phyloP scores from a whole-genome alignment of 2,329 filamentous ascomycete genomes.

The Botrytis deweyae region DNA sequence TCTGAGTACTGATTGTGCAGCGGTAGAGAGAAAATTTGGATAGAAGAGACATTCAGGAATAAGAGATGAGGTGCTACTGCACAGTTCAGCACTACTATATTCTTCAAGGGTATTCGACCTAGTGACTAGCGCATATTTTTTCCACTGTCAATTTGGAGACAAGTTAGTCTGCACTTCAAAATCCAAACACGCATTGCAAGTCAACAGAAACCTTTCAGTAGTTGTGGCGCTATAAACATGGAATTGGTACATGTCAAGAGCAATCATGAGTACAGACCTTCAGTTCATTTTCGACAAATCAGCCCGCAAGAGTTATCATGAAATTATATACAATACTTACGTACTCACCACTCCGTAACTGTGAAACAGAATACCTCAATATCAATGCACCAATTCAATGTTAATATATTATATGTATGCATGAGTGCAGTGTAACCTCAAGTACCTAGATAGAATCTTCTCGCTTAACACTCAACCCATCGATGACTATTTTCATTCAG shows the following conservation, averaged over 20 bases:
- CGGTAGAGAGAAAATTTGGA: too few relatives aligned
- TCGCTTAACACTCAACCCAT: not conserved
- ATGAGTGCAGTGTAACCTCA: not conserved
- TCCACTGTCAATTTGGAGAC: not conserved
- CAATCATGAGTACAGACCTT: not conserved
- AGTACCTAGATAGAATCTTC: not conserved
- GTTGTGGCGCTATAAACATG: not conserved
- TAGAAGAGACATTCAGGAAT: not conserved
- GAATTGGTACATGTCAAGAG: not conserved
- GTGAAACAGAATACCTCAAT: not conserved
- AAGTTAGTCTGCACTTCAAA: not conserved
- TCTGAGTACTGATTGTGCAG: not conserved
- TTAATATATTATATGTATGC: accelerated
- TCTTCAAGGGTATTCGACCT: not conserved
- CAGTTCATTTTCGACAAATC: not conserved
- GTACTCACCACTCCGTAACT: not conserved
- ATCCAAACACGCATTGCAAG: not conserved
- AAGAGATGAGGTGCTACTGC: too few relatives aligned
- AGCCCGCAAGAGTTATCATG: not conserved
- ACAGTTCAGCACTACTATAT: not conserved
- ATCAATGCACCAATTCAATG: not conserved
- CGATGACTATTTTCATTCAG: not conserved
- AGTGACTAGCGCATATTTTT: not conserved
- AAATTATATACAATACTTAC: not conserved
- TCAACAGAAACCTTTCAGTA: not conserved